Percentiles rank a stretch among this genome's conserved stretches.
These are phyloP conservation scores for Quercus agrifolia DNA, from an alignment of 306 rosid genomes.

Conservation along the genomic window DNA sequence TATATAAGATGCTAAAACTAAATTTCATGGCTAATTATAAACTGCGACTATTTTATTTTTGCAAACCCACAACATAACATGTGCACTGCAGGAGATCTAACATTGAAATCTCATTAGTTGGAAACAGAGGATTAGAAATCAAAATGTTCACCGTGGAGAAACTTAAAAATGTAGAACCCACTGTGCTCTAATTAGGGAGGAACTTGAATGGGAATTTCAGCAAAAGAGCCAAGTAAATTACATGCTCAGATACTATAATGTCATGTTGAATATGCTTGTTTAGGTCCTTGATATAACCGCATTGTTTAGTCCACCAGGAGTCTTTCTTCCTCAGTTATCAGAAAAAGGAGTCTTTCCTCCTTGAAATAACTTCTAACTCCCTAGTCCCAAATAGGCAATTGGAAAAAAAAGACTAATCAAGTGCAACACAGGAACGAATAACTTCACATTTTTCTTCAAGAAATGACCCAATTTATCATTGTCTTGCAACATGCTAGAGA, in stretches of 20 bases:
- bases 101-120: not conserved
- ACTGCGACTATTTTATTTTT: not conserved
- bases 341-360: no score
- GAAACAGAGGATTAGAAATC: not conserved
- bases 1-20: not conserved
- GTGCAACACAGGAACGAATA: not conserved
- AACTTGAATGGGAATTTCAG: not conserved
- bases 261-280: not conserved
- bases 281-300: not conserved
- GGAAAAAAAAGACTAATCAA: not conserved
- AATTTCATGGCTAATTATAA: not conserved
- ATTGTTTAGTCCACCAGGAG: not conserved
- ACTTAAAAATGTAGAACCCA: not conserved
- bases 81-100: not conserved
- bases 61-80: not conserved
- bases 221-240: not conserved
- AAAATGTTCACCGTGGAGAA: not conserved
- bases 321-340: not conserved
- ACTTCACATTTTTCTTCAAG: not conserved
- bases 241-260: not conserved
- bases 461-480: not conserved
- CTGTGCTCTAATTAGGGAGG: not conserved
- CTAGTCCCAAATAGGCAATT: not conserved
- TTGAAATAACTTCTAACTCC: not conserved
- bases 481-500: not conserved